Conservation (phyloP, 1,284 basidiomycete species). For the Puccinia triticina region DNA sequence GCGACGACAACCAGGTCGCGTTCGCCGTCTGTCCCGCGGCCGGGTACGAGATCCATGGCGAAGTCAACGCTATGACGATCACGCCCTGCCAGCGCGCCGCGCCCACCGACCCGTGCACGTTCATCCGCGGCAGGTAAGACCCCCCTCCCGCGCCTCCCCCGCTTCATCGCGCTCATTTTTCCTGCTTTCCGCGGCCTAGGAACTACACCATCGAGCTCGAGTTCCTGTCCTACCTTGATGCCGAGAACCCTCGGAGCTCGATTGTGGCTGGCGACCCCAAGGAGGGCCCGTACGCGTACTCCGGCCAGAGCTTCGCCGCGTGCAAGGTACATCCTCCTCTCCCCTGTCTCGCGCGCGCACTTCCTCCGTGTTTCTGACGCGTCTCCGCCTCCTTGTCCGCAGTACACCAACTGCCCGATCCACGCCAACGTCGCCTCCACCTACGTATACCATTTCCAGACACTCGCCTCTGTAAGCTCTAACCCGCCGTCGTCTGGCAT, state of each 20-base stretch:
- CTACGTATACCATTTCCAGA: constrained; percentile 47
- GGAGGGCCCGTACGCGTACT: constrained; percentile 42
- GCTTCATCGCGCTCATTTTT: background rate
- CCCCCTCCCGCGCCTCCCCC: background rate
- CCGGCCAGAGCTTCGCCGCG: constrained; percentile 46
- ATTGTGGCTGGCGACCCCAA: constrained; percentile 29
- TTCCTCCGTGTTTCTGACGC: background rate
- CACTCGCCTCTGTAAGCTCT: constrained; percentile 26
- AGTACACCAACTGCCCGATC: constrained; percentile 48
- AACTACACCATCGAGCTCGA: constrained; percentile 47
- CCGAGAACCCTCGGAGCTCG: constrained; percentile 29
- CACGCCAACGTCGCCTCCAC: constrained; percentile 14
- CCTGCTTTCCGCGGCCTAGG: constrained; percentile 4
- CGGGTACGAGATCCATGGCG: constrained; percentile 19
- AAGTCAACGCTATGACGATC: constrained; percentile 21
- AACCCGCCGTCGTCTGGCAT: background rate
- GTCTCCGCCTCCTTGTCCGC: background rate
- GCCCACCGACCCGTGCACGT: constrained; percentile 23
- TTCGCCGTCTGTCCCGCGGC: constrained; percentile 1
- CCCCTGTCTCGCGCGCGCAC: background rate
- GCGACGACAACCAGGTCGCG: background rate
- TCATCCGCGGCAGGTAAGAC: constrained; percentile 30
- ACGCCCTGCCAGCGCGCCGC: constrained; percentile 26
- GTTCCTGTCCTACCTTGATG: constrained; percentile 18
- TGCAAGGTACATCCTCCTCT: constrained; percentile 27